These are phyloP conservation scores for Leptographium procerum DNA, from an alignment of 2,329 filamentous ascomycete genomes.

Conservation along the genomic window DNA sequence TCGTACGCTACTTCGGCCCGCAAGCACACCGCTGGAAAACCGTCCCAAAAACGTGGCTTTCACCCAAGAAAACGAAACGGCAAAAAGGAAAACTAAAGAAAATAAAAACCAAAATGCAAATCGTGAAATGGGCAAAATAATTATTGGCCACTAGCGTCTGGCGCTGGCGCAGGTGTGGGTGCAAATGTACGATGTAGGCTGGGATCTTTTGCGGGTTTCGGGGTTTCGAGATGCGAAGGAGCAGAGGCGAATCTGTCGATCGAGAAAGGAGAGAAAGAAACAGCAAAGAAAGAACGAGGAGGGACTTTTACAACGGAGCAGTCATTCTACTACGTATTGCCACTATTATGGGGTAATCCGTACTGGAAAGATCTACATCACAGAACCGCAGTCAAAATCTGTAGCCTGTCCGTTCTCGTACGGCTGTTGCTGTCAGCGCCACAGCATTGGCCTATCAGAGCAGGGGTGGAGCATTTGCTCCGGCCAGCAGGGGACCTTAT, in stretches of 20 bases:
- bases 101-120: too few relatives aligned
- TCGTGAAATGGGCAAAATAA: background rate
- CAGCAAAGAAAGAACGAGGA: too few relatives aligned
- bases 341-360: too few relatives aligned
- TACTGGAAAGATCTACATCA: background rate
- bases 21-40: background rate
- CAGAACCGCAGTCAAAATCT: background rate
- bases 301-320: too few relatives aligned
- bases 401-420: background rate
- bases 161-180: too few relatives aligned
- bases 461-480: conserved; percentile 11
- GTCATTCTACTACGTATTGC: too few relatives aligned
- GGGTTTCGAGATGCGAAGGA: too few relatives aligned
- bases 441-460: conserved; percentile 8
- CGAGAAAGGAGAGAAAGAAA: too few relatives aligned
- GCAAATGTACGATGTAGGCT: background rate
- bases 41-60: background rate
- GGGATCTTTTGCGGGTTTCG: too few relatives aligned
- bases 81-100: too few relatives aligned
- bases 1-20: background rate
- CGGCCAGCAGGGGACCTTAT: conserved; percentile 3
- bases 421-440: conserved; percentile 5
- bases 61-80: background rate
- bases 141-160: background rate
- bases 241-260: too few relatives aligned